Evolutionary conservation across 805 yeast genomes (phyloP).

Genomic region (Martiniozyma abietophila): DNA sequence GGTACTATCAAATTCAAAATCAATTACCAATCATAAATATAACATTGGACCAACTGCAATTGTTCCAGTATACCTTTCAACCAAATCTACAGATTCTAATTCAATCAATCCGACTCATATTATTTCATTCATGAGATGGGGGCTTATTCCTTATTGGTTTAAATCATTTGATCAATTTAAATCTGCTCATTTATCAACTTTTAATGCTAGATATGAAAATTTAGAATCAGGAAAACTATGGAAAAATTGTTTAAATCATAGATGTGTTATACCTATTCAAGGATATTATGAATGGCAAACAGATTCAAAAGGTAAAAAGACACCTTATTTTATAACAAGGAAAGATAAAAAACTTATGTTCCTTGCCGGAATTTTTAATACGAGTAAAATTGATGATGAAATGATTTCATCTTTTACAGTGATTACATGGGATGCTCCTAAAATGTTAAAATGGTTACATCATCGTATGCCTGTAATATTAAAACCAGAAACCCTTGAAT

Average conservation of each 20-base stretch:
- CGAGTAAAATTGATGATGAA: constrained; percentile 19
- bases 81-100: no score
- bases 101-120: constrained; percentile 5
- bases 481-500: constrained; percentile 45
- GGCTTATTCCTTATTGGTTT: constrained; percentile 65
- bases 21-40: constrained; percentile 31
- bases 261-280: constrained; percentile 71
- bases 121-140: constrained; percentile 64
- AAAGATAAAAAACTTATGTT: constrained; percentile 45
- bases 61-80: constrained; percentile 32
- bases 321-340: constrained; percentile 59
- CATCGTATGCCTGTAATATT: constrained; percentile 69
- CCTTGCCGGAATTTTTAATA: constrained; percentile 50
- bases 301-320: constrained; percentile 30
- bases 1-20: constrained; percentile 11
- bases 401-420: constrained; percentile 49
- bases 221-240: constrained; percentile 47
- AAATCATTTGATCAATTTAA: constrained; percentile 26
- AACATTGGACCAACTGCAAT: constrained; percentile 55
- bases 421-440: constrained; percentile 63
- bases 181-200: constrained; percentile 37
- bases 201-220: constrained; percentile 70
- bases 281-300: constrained; percentile 82
- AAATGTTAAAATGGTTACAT: constrained; percentile 60
- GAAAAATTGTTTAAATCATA: constrained; percentile 36